Evolutionary conservation across 306 rosid species (phyloP).

Genomic region (Luffa acutangula): DNA sequence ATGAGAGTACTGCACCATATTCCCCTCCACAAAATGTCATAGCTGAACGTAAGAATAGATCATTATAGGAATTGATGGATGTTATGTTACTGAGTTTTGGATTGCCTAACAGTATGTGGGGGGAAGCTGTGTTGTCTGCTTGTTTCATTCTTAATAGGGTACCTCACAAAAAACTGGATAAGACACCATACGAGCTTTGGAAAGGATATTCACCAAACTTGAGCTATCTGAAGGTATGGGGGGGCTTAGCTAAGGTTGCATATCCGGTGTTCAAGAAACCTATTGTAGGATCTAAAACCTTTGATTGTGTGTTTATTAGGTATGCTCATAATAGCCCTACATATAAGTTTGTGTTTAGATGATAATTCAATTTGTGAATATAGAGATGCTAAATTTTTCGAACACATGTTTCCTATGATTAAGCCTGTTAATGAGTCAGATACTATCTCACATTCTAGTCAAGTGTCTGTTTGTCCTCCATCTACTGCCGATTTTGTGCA

Average conservation of each 20-base stretch:
- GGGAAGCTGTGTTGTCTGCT: no score
- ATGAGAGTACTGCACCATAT: constrained; percentile 1
- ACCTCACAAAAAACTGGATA: no score
- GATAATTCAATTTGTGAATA: no score
- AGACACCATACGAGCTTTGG: neutral
- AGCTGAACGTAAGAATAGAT: neutral
- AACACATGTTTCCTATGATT: no score
- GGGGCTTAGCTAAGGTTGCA: neutral
- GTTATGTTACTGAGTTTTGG: neutral
- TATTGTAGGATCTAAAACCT: neutral
- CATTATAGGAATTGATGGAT: neutral
- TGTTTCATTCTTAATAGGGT: no score
- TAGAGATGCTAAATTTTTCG: no score
- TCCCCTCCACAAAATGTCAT: neutral
- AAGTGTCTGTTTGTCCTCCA: no score
- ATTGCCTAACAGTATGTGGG: neutral
- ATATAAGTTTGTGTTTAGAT: neutral
- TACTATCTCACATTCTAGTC: no score
- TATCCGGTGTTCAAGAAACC: neutral
- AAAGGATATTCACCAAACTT: neutral
- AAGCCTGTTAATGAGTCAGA: no score
- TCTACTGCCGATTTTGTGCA: no score
- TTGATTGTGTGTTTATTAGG: neutral
- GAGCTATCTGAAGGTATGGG: neutral
- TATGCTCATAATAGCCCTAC: neutral